Conservation (phyloP, 331 rosid genomes). For the Quercus phellos region DNA sequence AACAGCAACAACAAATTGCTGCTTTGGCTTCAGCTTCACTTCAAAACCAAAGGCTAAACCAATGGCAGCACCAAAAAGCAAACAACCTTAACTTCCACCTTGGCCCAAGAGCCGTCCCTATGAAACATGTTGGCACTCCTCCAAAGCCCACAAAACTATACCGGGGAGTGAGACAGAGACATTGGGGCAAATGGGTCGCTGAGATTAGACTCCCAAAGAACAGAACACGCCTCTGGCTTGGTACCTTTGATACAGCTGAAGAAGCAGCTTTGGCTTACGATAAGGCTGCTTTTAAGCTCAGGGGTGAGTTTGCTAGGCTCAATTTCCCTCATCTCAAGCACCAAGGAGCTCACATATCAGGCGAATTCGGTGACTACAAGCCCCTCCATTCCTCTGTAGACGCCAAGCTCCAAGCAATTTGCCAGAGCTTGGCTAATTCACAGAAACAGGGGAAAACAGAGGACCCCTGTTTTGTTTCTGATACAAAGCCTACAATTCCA, state of each 20-base stretch:
- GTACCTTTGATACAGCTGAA: constrained; percentile 84
- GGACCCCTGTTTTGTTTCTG: constrained; percentile 27
- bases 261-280: constrained; percentile 92
- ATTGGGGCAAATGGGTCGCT: constrained; percentile 97
- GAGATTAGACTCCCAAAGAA: constrained; percentile 92
- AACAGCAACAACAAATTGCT: constrained; percentile 22
- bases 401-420: constrained; percentile 78
- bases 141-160: constrained; percentile 53
- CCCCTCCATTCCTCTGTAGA: constrained; percentile 74
- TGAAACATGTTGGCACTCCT: constrained; percentile 44
- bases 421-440: constrained; percentile 40
- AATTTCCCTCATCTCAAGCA: constrained; percentile 69
- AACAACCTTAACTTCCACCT: constrained; percentile 14
- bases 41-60: constrained; percentile 16
- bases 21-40: constrained; percentile 23
- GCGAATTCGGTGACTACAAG: constrained; percentile 47
- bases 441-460: constrained; percentile 41
- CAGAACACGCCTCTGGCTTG: constrained; percentile 91
- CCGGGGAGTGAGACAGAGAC: constrained; percentile 87
- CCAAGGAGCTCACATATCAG: constrained; percentile 32
- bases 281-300: constrained; percentile 73
- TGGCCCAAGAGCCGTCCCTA: constrained; percentile 46
- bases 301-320: constrained; percentile 79
- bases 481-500: constrained; percentile 28
- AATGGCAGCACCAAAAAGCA: constrained; percentile 10